Evolutionary conservation across 2,329 filamentous ascomycete genomes (phyloP), one percentile per base, ranked within the genome.

Genomic region (Sclerotinia glacialis): DNA sequence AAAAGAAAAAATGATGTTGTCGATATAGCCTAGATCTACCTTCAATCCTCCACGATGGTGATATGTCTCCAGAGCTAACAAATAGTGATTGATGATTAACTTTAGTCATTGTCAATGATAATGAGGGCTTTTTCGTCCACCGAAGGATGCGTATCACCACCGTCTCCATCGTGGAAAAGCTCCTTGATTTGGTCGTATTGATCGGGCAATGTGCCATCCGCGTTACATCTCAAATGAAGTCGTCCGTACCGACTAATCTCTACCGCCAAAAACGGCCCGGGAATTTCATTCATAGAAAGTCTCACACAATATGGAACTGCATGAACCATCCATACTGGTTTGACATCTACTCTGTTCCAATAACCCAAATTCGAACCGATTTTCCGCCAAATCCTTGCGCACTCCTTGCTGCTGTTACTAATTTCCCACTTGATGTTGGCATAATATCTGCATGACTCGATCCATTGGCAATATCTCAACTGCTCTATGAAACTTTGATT

Each of bases 241-340:
- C 1, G 21, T 23, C 3, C 2, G 7, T 0, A 1, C 4, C 12
- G 0, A 5, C 0, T 1, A 6, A 31, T 26, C 5, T 26, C 3
- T 5, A 60, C 2, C 1, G 8, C 44, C 58, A 60, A 26, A 14
- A 47, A 21, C 1, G 44, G 21, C 0, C 56, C 42, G 12, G 12
- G 3, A 34, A 60, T 23, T 1, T 1, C 4, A 9, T n/a, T 28
- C 18, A 28, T 5, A 34, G 11, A 2, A 34, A 5, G 2, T 3
- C 12, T 11, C 4, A 6, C 18, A n/a, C 21, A 34, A 34, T 31
- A 34, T 31, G 42, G 8, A 37, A 46, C n/a, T 3, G 23, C 18
- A 8, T 26, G 34, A 18, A 49, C 44, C 5, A 37, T 12, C 28
- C 56, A 60, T 26, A 49, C 56, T 7, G 28, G 28, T 2, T 21